Evolutionary conservation across 2,329 filamentous ascomycete species (phyloP), one percentile per base, ranked within the genome.

Genomic region (Tolypocladium cylindrosporum): DNA sequence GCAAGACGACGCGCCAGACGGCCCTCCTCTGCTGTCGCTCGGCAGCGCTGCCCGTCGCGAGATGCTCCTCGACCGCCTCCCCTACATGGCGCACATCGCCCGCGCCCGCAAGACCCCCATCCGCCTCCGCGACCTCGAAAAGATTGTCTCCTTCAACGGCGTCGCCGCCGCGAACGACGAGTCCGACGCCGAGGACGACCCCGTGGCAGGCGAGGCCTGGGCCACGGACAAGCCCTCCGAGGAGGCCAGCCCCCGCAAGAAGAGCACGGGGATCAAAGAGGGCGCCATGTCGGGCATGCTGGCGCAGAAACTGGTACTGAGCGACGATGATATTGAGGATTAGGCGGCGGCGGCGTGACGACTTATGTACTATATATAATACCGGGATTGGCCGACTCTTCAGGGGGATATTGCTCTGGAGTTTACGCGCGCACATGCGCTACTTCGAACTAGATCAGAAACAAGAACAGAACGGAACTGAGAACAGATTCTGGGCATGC

Each of bases 291-390:
- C 73, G 2, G 72, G 76, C 36, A 67, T 80, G 61, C 74, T 78
- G 48, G 80, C 85, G 61, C 83, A 86, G 69, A 88, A 87, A 65
- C 73, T 92, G 62, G 82, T 90, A 51, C 73, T 93, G 45, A 90
- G 86, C 64, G 90, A 94, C 66, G 90, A 94, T 72, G 90, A 94
- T 75, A 93, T 94, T 68, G 88, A 91, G 70, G 89, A 92, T 65
- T 75, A 76, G 41, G 55, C 7, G 36, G n/a, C 50, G 41, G 10
- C 37, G n/a, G 14, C 42, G 82, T 19, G 31, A 53, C 34, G 52
- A 14, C 36, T 21, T 16, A 31, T 58, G 52, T 58, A 50, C 53
- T 19, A 50, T n/a, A 45, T 36, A 41, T 31, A 45, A 52, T 37
- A 11, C 34, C 19, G 31, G 19, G 48, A 21, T 52, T n/a, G 31